phyloP scores from a whole-genome alignment of 768 basidiomycete species.

The Suillus subaureus region DNA sequence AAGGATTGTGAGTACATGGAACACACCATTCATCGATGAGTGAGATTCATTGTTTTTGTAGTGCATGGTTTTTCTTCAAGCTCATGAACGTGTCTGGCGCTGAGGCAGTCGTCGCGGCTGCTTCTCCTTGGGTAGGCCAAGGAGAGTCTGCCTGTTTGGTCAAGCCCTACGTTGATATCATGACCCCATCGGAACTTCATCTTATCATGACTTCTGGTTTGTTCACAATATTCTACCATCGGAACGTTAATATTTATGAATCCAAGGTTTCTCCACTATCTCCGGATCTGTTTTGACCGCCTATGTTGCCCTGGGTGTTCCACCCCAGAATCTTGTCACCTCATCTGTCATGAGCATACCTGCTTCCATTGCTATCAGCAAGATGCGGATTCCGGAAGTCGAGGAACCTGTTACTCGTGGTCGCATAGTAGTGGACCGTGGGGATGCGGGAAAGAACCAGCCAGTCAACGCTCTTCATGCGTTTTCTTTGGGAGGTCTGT shows the following conservation, averaged over 20 bases:
- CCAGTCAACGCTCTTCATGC: conserved; percentile 87
- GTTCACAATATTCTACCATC: conserved; percentile 13
- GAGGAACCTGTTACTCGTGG: conserved; percentile 89
- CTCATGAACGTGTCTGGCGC: conserved; percentile 91
- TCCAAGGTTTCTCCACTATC: conserved; percentile 80
- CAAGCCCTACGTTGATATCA: conserved; percentile 78
- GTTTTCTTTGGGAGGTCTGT: conserved; percentile 82
- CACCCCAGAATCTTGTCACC: conserved; percentile 78
- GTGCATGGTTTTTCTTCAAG: conserved; percentile 94
- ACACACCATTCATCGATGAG: not conserved
- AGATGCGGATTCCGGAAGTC: conserved; percentile 80
- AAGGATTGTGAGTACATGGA: conserved; percentile 62
- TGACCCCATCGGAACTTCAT: conserved; percentile 87
- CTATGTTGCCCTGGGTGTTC: conserved; percentile 80
- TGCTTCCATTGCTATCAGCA: conserved; percentile 90
- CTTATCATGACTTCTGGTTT: conserved; percentile 83
- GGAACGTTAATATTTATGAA: conserved; percentile 10
- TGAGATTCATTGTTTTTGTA: conserved; percentile 8
- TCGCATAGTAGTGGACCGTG: conserved; percentile 77
- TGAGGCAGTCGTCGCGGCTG: conserved; percentile 89
- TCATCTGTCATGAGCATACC: conserved; percentile 96
- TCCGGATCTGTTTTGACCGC: conserved; percentile 88
- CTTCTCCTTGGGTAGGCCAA: conserved; percentile 93
- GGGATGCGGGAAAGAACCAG: conserved; percentile 52
- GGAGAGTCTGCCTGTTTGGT: conserved; percentile 89